Conservation (phyloP, 345 rosid genomes). For the Draba incana region DNA sequence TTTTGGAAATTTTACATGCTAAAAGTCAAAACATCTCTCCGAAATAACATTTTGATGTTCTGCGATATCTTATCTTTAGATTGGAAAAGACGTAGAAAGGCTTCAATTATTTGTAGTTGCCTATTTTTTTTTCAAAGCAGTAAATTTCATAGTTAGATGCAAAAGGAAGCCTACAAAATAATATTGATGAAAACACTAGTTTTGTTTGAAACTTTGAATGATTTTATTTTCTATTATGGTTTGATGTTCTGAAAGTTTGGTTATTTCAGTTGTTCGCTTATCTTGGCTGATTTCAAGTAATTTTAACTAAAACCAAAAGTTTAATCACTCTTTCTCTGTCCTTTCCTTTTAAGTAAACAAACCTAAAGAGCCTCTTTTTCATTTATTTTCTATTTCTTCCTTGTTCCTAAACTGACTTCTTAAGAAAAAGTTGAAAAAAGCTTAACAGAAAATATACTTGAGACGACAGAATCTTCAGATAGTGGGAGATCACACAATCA, state of each 20-base stretch:
- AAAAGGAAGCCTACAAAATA: too few relatives aligned
- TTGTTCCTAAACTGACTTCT: neutral
- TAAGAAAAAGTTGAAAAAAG: neutral
- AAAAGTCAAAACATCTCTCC: neutral
- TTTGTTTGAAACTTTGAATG: too few relatives aligned
- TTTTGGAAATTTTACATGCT: neutral
- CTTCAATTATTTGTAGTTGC: too few relatives aligned
- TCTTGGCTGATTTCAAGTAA: too few relatives aligned
- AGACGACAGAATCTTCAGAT: slow-evolving; percentile 14
- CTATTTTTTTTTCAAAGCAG: too few relatives aligned
- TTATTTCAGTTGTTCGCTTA: neutral
- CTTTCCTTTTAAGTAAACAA: neutral
- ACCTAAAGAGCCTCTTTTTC: neutral
- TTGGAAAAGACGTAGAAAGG: too few relatives aligned
- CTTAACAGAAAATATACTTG: neutral
- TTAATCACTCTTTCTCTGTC: neutral
- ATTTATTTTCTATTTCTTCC: neutral
- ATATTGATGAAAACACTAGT: too few relatives aligned
- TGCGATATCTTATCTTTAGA: neutral
- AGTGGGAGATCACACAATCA: slow-evolving; percentile 2
- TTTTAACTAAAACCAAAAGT: neutral
- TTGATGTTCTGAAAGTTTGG: neutral
- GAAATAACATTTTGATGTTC: neutral
- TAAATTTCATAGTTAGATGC: too few relatives aligned
- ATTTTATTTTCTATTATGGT: too few relatives aligned